Evolutionary conservation across 192 early-diverging fungal genomes (phyloP), one percentile per base, ranked within the genome.

Genomic region (Backusella tarrabulga): DNA sequence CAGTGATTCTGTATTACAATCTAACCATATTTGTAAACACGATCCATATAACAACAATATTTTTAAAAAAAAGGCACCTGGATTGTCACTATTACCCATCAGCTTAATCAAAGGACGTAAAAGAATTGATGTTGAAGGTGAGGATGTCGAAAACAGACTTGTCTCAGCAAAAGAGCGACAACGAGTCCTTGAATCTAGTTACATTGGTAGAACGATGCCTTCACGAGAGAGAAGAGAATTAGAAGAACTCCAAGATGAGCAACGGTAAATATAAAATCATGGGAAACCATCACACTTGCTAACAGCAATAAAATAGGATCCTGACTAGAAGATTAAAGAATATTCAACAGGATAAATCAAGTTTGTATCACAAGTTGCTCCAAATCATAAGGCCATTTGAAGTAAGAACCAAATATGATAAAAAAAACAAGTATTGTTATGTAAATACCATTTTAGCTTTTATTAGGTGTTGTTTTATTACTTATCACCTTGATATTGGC

Each of bases 41-140:
- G 6, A 26, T 26, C 9, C 23, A 60, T 60, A 32, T 32, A 32
- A 32, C 32, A 32, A 32, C 32, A 32, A 32, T 32, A 32, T 32
- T 32, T 40, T 40, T 40, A 66, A 36, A 34, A 50, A 40, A 36
- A 60, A 81, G 80, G 80, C 80, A 19, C 80, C 80, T 19, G 80
- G 80, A 23, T 35, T 81, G 21, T 81, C 80, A 14, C 35, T 81
- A 11, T 69, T 81, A 11, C 80, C 80, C 8, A 46, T 81, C 11
- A 75, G 41, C n/a, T 42, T 81, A 41, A 77, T 81, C 36, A 81
- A 81, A 35, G 80, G 80, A n/a, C 71, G 76, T 15, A 71, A 67
- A 21, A 36, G 36, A 8, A 40, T 81, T 54, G 76, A 81, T 46
- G 50, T 15, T 32, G 80, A 81, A 8, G 52, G 75, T 32, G 52